Conservation (phyloP, 2,329 filamentous ascomycete species). For the Penicillium brevicompactum region DNA sequence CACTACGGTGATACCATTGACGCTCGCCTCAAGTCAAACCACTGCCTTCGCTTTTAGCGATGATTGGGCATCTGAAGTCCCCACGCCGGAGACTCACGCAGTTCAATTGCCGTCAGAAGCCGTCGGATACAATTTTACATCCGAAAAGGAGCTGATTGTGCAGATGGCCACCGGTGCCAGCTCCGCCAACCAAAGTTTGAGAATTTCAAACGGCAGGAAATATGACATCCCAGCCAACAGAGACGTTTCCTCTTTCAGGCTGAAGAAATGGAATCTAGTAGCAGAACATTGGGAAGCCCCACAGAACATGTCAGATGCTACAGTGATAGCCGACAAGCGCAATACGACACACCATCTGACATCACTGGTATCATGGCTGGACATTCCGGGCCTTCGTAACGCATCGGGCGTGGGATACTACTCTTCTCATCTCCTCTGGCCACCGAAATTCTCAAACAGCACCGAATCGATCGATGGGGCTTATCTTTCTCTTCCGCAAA, state of each 20-base stretch:
- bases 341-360: conserved; percentile 25
- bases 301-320: conserved; percentile 18
- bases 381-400: not conserved
- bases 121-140: not conserved
- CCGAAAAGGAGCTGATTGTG: not conserved
- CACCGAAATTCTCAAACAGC: not conserved
- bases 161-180: not conserved
- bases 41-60: conserved; percentile 41
- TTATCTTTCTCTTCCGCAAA: not conserved
- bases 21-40: conserved; percentile 43
- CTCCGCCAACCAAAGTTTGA: not conserved
- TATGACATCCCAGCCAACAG: conserved; percentile 16
- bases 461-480: not conserved
- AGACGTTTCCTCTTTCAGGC: not conserved
- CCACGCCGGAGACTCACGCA: conserved; percentile 1
- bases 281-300: conserved; percentile 27
- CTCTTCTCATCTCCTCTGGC: not conserved
- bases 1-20: conserved; percentile 36
- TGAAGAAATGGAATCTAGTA: conserved; percentile 3
- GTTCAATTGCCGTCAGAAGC: conserved; percentile 1
- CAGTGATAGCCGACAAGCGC: conserved; percentile 16
- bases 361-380: not conserved
- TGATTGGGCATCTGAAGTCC: not conserved
- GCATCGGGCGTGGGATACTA: not conserved
- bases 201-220: not conserved